phyloP scores from a whole-genome alignment of 2,329 filamentous ascomycete species.

The Pseudocercospora crystallina region DNA sequence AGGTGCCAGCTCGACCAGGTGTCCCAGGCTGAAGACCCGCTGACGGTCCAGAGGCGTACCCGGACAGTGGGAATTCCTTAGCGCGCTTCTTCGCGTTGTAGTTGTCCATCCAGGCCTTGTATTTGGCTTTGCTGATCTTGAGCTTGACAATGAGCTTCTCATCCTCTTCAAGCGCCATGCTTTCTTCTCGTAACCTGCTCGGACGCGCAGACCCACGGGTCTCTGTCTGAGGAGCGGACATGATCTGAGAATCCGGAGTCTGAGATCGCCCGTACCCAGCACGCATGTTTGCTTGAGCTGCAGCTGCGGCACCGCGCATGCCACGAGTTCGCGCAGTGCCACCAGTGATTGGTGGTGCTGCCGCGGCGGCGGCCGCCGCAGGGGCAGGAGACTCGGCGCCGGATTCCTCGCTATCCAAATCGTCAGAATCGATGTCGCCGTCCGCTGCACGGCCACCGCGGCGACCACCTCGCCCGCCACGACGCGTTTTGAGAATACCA shows the following conservation, averaged over 20 bases:
- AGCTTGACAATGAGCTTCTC: conserved; percentile 68
- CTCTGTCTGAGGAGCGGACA: conserved; percentile 66
- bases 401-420: conserved; percentile 88
- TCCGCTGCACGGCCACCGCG: conserved; percentile 58
- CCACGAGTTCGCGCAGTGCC: conserved; percentile 83
- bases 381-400: conserved; percentile 62
- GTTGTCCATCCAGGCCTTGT: conserved; percentile 61
- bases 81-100: conserved; percentile 35
- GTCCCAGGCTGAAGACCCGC: conserved; percentile 21
- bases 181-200: conserved; percentile 71
- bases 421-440: conserved; percentile 74
- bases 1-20: conserved; percentile 20
- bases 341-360: conserved; percentile 65
- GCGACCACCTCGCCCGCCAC: conserved; percentile 42
- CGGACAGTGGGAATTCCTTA: conserved; percentile 33
- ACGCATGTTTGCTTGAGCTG: conserved; percentile 81
- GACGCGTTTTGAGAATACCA: conserved; percentile 71
- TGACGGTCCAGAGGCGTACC: conserved; percentile 34
- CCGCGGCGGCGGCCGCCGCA: conserved; percentile 13
- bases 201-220: conserved; percentile 64
- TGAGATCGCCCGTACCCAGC: conserved; percentile 75
- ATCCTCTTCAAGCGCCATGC: conserved; percentile 72
- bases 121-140: conserved; percentile 68
- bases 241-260: conserved; percentile 71
- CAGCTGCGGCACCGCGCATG: conserved; percentile 83